These are phyloP conservation scores for Platismatia glauca DNA, from an alignment of 495 filamentous ascomycete genomes.

Conservation along the genomic window DNA sequence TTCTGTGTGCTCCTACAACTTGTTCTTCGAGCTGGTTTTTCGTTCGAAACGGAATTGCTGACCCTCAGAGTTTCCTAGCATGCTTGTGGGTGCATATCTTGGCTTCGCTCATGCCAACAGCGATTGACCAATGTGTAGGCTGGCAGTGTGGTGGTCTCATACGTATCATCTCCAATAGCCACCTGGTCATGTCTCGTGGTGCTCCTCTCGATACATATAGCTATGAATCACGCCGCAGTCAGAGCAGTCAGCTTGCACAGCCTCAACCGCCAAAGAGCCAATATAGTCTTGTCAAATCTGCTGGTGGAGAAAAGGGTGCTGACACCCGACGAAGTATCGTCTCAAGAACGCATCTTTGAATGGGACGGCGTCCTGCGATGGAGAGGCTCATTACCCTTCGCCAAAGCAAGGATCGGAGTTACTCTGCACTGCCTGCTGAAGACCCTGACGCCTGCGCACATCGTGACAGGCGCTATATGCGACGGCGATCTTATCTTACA, in stretches of 20 bases:
- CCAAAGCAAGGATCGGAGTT: conserved; percentile 44
- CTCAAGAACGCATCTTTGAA: conserved; percentile 64
- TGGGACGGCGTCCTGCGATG: conserved; percentile 52
- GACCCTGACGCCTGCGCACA: conserved; percentile 28
- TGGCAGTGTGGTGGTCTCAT: conserved; percentile 71
- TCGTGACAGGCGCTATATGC: conserved; percentile 32
- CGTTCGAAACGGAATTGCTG: not conserved
- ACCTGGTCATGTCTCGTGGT: conserved; percentile 70
- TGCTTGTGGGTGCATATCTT: conserved; percentile 53
- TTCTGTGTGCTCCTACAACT: not conserved
- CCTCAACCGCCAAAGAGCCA: conserved; percentile 82
- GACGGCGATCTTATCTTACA: conserved; percentile 28
- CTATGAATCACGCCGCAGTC: conserved; percentile 79
- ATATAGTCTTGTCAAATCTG: conserved; percentile 62
- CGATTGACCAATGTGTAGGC: conserved; percentile 35
- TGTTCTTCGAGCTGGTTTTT: not conserved
- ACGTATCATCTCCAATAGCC: conserved; percentile 56
- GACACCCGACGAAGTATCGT: conserved; percentile 53
- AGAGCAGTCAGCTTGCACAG: conserved; percentile 72
- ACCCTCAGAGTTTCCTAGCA: conserved; percentile 25
- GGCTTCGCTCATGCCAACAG: not conserved
- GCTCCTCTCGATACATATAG: conserved; percentile 65
- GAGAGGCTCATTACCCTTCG: conserved; percentile 40
- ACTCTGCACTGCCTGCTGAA: conserved; percentile 31
- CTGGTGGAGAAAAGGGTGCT: conserved; percentile 37